Evolutionary conservation across 352 stramenopile species (phyloP), one percentile per base, ranked within the genome.

Genomic region (Globisporangium ultimum): DNA sequence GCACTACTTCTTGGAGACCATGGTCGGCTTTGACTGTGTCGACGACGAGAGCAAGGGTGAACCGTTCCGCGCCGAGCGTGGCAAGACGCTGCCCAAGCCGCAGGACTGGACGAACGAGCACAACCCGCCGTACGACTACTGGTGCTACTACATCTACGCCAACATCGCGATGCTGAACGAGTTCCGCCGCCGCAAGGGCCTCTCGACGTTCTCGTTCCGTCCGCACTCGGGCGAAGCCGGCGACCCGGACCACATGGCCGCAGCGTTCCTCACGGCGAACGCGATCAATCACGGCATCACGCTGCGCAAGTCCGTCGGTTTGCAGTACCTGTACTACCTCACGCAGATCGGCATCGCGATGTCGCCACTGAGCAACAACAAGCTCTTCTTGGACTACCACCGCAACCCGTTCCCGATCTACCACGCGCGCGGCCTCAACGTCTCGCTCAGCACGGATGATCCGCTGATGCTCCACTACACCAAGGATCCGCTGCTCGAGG

Each of bases 271-370:
- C 22, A 89, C 86, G 45, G 82, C 93, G 9, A 95, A 98, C 52
- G 83, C 84, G 54, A 99, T 99, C 72, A 99, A 99, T 81, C 97
- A 99, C 72, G 97, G 97, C 22, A 98, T 99, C 74, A 97, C 97
- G 50, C 80, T 99, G 36, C 89, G 97, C 55, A 98, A 98, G 71
- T 93, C 96, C 48, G 92, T 98, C 34, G 88, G 76, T 38, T 77
- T 99, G 46, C 97, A 99, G 72, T 99, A 99, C 69, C 72, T 99
- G 43, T 99, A 99, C 80, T 99, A 99, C 79, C 84, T 99, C 13
- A 95, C 94, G 48, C 96, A 99, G 73, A 97, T 99, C 55, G 88
- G 96, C 24, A 89, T 98, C 56, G 90, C 92, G 52, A 95, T 98
- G 85, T 97, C 88, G 34, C 93, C 93, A 17, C 67, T 98, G 40